A percentile compares a stretch with the other conserved stretches of the same genome.
These are phyloP conservation scores for Boechera stricta DNA, from an alignment of 345 rosid species.

Conservation along the genomic window DNA sequence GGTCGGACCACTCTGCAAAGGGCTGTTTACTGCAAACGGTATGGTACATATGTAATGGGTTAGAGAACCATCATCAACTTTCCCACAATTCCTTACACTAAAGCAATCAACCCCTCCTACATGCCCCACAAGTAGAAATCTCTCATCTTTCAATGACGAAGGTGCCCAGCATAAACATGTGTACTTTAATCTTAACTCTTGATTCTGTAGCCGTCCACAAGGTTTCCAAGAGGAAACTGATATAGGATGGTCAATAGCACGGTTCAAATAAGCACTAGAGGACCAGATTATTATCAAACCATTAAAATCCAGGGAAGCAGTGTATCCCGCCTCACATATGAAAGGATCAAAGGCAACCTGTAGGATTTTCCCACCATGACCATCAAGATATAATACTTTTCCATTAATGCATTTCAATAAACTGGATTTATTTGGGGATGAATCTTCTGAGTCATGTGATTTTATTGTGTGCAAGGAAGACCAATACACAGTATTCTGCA, in stretches of 20 bases:
- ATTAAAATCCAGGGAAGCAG: slow-evolving; percentile 77
- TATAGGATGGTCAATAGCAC: slow-evolving; percentile 53
- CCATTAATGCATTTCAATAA: slow-evolving; percentile 44
- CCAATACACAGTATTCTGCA: slow-evolving; percentile 59
- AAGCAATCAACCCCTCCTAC: slow-evolving; percentile 82
- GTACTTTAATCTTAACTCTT: slow-evolving; percentile 51
- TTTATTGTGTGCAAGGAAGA: slow-evolving; percentile 55
- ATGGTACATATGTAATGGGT: slow-evolving; percentile 72
- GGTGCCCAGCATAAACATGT: slow-evolving; percentile 91
- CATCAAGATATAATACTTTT: slow-evolving; percentile 56
- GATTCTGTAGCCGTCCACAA: slow-evolving; percentile 60
- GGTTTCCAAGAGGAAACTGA: slow-evolving; percentile 63
- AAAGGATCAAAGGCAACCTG: slow-evolving; percentile 70
- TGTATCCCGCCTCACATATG: slow-evolving; percentile 57
- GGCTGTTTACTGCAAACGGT: slow-evolving; percentile 56
- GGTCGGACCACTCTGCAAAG: slow-evolving; percentile 61
- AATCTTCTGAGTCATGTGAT: slow-evolving; percentile 45
- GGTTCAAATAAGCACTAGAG: slow-evolving; percentile 51
- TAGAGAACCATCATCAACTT: slow-evolving; percentile 43
- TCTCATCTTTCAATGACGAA: slow-evolving; percentile 58
- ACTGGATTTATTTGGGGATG: slow-evolving; percentile 47
- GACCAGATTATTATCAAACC: slow-evolving; percentile 83
- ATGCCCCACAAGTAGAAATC: slow-evolving; percentile 73
- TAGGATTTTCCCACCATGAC: slow-evolving; percentile 71
- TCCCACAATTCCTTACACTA: slow-evolving; percentile 58